Evolutionary conservation across 2,329 filamentous ascomycete species (phyloP), one percentile per base, ranked within the genome.

Genomic region (Coniella lustricola): DNA sequence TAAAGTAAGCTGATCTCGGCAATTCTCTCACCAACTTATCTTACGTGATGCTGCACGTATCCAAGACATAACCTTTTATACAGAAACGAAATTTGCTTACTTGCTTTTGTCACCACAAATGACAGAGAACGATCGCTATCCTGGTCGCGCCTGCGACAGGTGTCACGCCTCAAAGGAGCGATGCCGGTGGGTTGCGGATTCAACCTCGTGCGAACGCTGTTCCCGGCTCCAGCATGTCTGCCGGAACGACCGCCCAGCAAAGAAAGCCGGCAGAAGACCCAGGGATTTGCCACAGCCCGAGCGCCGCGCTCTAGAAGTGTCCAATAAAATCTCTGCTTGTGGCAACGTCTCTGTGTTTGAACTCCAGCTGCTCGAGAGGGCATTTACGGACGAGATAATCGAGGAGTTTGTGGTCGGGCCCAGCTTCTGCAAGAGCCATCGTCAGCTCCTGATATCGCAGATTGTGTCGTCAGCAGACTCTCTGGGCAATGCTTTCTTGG

Each of bases 121-220:
- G n/a, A 34, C 16, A 16, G 13, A 34, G 5, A 13, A 16, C 16
- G 33, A 16, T 16, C 16, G 13, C 13, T 16, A 34, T 7, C 12
- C 13, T 16, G 16, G 5, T 12, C 33, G 33, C 5, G 33, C 33
- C 33, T 61, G 60, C 36, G 59, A 62, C 33, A 58, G 56, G 12
- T 62, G 59, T 40, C 54, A 62, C 37, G 35, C 54, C 36, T 29
- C 57, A 38, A 62, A 62, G 35, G 58, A 60, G 40, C 51, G 59
- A 3, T 62, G 59, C 32, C 39, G 54, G 22, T 55, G 59, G 52
- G 25, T 18, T 4, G 31, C 50, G 16, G 44, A 40, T 22, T 36
- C 31, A 8, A 29, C 21, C 7, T 34, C 46, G 7, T 62, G 59
- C 21, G 49, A 56, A 12, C 54, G 59, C 8, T 62, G 59, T 40